phyloP scores from a whole-genome alignment of 345 rosid genomes.

The Linum tenue region DNA sequence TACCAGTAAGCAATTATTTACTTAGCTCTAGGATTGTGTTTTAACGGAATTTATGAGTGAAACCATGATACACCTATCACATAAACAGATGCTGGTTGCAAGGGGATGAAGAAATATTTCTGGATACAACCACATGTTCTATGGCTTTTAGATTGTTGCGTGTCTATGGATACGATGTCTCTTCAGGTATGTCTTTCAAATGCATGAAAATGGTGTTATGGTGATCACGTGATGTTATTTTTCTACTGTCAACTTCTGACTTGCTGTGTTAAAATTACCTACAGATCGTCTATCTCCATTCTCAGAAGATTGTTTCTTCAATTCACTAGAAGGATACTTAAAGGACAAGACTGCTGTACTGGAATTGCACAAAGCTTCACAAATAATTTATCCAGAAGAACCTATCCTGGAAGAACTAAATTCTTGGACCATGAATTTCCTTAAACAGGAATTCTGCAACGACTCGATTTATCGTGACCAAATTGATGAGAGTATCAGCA shows the following conservation, averaged over 20 bases:
- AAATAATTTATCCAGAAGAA: constrained; percentile 9
- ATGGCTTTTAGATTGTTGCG: constrained; percentile 11
- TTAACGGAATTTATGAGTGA: neutral
- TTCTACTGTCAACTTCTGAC: neutral
- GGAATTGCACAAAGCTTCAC: constrained; percentile 14
- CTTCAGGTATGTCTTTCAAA: neutral
- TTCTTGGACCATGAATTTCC: constrained; percentile 8
- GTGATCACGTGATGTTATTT: neutral
- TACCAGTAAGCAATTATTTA: neutral
- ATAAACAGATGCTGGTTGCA: neutral
- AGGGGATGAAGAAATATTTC: constrained; percentile 13
- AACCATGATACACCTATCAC: neutral
- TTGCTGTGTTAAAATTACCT: neutral
- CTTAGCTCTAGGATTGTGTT: neutral
- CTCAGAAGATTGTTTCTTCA: neutral
- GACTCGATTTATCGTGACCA: neutral
- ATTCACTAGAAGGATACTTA: neutral
- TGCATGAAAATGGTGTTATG: neutral
- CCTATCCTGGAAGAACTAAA: constrained; percentile 3
- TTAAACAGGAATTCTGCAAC: neutral
- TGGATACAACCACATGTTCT: constrained; percentile 6
- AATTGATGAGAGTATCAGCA: no score
- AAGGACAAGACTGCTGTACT: neutral
- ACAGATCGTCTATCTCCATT: neutral
- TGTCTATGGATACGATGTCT: constrained; percentile 10